Conservation (phyloP, 2,329 filamentous ascomycete genomes). For the Aspergillus pseudotamarii region DNA sequence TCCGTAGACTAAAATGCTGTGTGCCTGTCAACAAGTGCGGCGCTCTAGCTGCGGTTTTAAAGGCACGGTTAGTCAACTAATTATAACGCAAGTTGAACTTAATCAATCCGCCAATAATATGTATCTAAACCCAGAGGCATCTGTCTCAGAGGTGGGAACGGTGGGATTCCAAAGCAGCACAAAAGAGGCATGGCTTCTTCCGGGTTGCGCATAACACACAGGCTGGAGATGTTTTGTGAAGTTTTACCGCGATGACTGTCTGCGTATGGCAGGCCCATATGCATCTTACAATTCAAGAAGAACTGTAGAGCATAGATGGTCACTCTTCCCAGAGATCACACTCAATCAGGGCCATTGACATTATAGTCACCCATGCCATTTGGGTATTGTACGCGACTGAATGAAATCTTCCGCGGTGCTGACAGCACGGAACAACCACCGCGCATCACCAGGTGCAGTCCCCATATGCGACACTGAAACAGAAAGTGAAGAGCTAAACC, state of each 20-base stretch:
- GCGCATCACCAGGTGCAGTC: constrained; percentile 10
- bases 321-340: neutral
- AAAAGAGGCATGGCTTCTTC: constrained; percentile 2
- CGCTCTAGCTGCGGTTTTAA: neutral
- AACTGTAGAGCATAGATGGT: neutral
- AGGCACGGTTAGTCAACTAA: neutral
- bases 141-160: neutral
- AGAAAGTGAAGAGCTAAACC: neutral
- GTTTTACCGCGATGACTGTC: neutral
- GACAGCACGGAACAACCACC: constrained; percentile 11
- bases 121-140: neutral
- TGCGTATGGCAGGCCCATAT: constrained; percentile 5
- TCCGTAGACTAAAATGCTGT: neutral
- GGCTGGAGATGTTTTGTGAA: constrained; percentile 1
- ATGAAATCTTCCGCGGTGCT: constrained; percentile 8
- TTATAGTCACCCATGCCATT: neutral
- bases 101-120: neutral
- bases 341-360: neutral
- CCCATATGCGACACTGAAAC: constrained; percentile 7
- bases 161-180: neutral
- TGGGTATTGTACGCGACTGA: constrained; percentile 20
- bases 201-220: constrained; percentile 4
- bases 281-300: neutral
- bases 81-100: neutral
- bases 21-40: neutral